A percentile compares a stretch with the other conserved stretches of the same genome.
phyloP scores from a whole-genome alignment of 257 asterid genomes.

The Nicotiana otophora region DNA sequence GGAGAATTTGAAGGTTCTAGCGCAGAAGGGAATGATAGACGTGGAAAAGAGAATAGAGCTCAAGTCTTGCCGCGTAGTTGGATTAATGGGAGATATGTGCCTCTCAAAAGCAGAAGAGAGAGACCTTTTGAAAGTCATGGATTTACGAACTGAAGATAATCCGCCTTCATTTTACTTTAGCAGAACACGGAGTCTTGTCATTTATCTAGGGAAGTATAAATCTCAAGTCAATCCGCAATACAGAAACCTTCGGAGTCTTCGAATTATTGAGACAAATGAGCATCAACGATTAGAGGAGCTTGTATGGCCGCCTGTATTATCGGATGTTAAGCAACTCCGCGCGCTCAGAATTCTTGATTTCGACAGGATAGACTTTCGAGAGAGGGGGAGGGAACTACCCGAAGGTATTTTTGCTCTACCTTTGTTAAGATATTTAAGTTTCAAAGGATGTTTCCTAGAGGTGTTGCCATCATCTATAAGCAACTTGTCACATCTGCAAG shows the following conservation, averaged over 20 bases:
- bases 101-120: background rate
- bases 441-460: conserved; percentile 19
- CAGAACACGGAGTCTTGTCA: conserved; percentile 1
- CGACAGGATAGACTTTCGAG: conserved; percentile 1
- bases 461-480: conserved; percentile 15
- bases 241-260: conserved; percentile 11
- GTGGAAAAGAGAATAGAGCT: background rate
- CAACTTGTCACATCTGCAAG: conserved; percentile 15
- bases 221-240: background rate
- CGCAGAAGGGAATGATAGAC: background rate
- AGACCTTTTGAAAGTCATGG: background rate
- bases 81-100: conserved; percentile 14
- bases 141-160: background rate
- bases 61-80: conserved; percentile 12
- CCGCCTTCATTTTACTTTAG: background rate
- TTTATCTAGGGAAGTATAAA: background rate
- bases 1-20: conserved; percentile 9
- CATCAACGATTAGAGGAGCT: background rate
- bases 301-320: background rate
- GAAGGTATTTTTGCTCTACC: background rate
- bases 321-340: background rate
- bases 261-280: background rate
- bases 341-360: conserved; percentile 10
- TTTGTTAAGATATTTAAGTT: conserved; percentile 25
- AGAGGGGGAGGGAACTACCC: background rate